Base-by-base conservation (phyloP, 192 early-diverging fungal genomes). In the Diversispora epigaea region DNA sequence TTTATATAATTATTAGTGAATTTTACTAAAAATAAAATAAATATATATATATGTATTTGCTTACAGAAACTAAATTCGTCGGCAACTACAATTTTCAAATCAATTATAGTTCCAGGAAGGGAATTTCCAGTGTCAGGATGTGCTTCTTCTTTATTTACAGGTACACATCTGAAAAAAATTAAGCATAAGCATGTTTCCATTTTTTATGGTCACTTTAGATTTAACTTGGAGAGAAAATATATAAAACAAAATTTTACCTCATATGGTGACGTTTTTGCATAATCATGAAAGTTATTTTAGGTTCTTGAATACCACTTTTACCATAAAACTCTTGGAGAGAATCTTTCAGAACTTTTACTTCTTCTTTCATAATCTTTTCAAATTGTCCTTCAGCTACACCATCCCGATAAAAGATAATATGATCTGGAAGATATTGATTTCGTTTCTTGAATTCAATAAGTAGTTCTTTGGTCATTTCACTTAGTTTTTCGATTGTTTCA, bases 321-420 rank as follows among this genome's bases (percentile, higher is more conserved):
- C 14, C 10, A 54, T 54, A 54, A 14, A 54, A 54, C 11, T 14
- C 12, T 12, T 54, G 12, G n/a, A 54, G 50, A 0, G 8, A 11
- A 54, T 54, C 50, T 54, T 17, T 10, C n/a, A 54, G 4, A 11
- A 17, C n/a, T 17, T 4, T 11, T 17, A 54, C 50, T 54, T 54
- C 50, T 17, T 54, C 10, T 17, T 54, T 17, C 50, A 54, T 54
- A 11, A 54, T 54, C 12, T 17, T 54, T 14, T 54, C 50, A 49
- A 77, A 77, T 82, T 95, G 90, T 6, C 90, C 87, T 66, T 97
- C 94, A 11, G 91, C 89, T 19, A 96, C 87, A 25, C 93, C 93
- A 76, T 95, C 93, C 71, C 94, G 90, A 80, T 93, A 95, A 76
- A 94, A 90, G 1, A 95, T 22, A 61, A 95, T 92, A 39, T 87